Conservation (phyloP, 495 filamentous ascomycete species). For the Annulohypoxylon maeteangense region DNA sequence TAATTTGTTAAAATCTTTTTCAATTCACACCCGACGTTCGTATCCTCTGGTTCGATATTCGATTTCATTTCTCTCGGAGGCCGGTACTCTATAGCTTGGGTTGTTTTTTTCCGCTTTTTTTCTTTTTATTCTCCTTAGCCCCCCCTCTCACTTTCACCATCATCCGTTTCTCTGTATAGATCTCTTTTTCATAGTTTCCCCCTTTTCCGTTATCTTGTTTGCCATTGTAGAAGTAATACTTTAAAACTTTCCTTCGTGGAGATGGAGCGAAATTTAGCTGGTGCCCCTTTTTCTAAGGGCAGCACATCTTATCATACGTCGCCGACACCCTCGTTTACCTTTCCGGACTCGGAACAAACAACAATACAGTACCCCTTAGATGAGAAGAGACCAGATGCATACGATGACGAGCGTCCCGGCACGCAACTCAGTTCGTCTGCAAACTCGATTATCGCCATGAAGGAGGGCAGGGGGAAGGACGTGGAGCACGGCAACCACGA, state of each 20-base stretch:
- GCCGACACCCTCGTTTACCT: slow-evolving; percentile 18
- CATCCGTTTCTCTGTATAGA: slow-evolving; percentile 20
- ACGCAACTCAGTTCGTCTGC: slow-evolving; percentile 28
- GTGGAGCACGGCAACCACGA: slow-evolving; percentile 27
- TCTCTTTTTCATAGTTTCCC: slow-evolving; percentile 11
- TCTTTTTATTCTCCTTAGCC: slow-evolving; percentile 35
- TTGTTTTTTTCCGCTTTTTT: slow-evolving; percentile 26
- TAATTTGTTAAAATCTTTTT: slow-evolving; percentile 32
- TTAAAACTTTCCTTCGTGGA: background rate
- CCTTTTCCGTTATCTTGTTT: slow-evolving; percentile 15
- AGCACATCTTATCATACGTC: slow-evolving; percentile 14
- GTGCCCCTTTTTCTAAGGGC: slow-evolving; percentile 19
- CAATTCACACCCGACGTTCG: slow-evolving; percentile 25
- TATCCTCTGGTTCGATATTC: slow-evolving; percentile 29
- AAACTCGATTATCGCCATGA: slow-evolving; percentile 30
- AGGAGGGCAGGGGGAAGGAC: slow-evolving; percentile 24
- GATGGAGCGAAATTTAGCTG: slow-evolving; percentile 29
- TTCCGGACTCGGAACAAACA: slow-evolving; percentile 9
- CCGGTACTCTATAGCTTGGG: slow-evolving; percentile 40
- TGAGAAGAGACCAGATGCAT: slow-evolving; percentile 28
- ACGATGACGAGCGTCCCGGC: background rate
- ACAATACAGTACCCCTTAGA: slow-evolving; percentile 11
- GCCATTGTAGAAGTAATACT: background rate
- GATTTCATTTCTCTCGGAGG: slow-evolving; percentile 42
- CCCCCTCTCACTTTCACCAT: slow-evolving; percentile 14